phyloP scores from a whole-genome alignment of 768 basidiomycete species.

The Dictyophora rubrovolvata region DNA sequence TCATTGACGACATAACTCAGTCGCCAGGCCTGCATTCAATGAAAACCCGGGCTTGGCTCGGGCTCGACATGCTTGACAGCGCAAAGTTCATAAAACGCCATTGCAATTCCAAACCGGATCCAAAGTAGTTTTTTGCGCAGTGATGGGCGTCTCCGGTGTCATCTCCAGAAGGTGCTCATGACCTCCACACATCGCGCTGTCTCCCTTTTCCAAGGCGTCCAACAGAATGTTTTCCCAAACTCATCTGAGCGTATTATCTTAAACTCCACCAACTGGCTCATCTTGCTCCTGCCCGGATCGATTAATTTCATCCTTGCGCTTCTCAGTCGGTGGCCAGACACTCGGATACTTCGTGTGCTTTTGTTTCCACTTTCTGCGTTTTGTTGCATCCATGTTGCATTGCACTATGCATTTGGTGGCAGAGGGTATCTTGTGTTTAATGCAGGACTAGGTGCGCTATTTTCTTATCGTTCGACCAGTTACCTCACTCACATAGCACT shows the following conservation, averaged over 20 bases:
- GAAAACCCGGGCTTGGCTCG: too few relatives aligned
- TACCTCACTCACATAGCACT: not conserved
- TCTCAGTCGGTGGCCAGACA: constrained; percentile 56
- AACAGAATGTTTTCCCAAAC: too few relatives aligned
- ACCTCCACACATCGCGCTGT: not conserved
- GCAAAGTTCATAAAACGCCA: too few relatives aligned
- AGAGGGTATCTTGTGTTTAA: not conserved
- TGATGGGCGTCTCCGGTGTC: too few relatives aligned
- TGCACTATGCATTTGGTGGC: constrained; percentile 7
- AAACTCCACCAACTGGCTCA: not conserved
- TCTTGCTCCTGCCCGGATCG: constrained; percentile 26
- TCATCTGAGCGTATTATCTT: not conserved
- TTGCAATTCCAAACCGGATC: too few relatives aligned
- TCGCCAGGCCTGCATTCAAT: too few relatives aligned
- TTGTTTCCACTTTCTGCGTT: constrained; percentile 38
- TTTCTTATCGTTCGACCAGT: not conserved
- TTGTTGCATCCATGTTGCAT: constrained; percentile 1
- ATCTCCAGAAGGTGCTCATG: not conserved
- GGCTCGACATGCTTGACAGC: too few relatives aligned
- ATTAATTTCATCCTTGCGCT: constrained; percentile 63
- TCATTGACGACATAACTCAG: too few relatives aligned
- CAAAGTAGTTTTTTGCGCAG: too few relatives aligned
- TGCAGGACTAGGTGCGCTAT: not conserved
- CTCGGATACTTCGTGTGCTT: constrained; percentile 49
- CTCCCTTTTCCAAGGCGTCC: not conserved